Conservation (phyloP, 495 filamentous ascomycete species). For the Amniculicola lignicola region DNA sequence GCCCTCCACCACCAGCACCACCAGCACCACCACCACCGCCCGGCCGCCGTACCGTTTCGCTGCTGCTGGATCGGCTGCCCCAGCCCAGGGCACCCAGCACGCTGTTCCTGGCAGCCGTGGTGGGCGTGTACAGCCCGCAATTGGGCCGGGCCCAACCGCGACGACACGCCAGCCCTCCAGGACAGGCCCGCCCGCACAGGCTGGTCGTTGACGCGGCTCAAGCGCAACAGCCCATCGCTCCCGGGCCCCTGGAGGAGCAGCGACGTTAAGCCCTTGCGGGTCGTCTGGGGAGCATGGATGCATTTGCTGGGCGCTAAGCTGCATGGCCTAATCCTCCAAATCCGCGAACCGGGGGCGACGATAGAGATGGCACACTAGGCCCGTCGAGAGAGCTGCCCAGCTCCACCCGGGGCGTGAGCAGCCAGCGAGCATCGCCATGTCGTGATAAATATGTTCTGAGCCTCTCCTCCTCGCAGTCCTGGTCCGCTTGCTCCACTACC, state of each 20-base stretch:
- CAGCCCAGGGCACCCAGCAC: constrained; percentile 12
- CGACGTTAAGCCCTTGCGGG: constrained; percentile 16
- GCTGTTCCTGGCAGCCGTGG: constrained; percentile 22
- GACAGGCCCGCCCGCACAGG: too few species aligned
- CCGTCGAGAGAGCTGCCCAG: constrained; percentile 6
- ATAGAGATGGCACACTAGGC: constrained; percentile 32
- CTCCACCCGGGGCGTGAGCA: constrained; percentile 16
- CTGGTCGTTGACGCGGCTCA: constrained; percentile 29
- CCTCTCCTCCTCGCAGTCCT: neutral
- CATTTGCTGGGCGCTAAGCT: constrained; percentile 28
- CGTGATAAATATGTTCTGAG: constrained; percentile 27
- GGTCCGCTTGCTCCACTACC: neutral
- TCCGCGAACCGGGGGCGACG: constrained; percentile 28
- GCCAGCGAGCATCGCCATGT: constrained; percentile 23
- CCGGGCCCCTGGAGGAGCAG: constrained; percentile 14
- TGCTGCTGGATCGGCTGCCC: neutral
- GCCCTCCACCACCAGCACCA: too few species aligned
- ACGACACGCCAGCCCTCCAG: too few species aligned
- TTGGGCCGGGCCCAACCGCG: constrained; percentile 31
- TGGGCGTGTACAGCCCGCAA: constrained; percentile 5
- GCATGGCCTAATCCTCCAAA: constrained; percentile 30
- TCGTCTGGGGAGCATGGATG: constrained; percentile 21
- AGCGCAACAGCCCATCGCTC: constrained; percentile 18
- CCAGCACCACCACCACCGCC: neutral
- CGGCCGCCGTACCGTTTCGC: neutral